Conservation (phyloP, 1,139 yeast genomes). For the Candida sp. region DNA sequence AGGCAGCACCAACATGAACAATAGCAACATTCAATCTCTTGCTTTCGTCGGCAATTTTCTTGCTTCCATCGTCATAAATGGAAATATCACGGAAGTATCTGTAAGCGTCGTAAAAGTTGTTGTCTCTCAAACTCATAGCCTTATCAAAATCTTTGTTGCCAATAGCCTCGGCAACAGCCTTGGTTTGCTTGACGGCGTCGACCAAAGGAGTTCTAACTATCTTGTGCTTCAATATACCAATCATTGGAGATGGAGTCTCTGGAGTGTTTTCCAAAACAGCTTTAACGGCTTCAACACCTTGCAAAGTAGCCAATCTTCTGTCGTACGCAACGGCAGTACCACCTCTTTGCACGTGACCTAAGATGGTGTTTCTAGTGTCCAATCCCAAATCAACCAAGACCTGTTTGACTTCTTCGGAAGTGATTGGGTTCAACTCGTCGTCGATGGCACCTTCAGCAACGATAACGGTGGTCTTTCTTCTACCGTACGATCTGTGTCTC, state of each 20-base stretch:
- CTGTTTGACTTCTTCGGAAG: slow-evolving; percentile 78
- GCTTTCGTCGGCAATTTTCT: slow-evolving; percentile 46
- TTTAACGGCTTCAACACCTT: slow-evolving; percentile 97
- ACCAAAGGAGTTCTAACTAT: slow-evolving; percentile 83
- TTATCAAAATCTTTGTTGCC: slow-evolving; percentile 76
- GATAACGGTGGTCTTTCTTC: slow-evolving; percentile 92
- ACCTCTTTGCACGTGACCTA: slow-evolving; percentile 99
- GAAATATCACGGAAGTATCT: slow-evolving; percentile 72
- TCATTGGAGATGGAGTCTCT: slow-evolving; percentile 94
- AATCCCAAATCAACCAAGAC: slow-evolving; percentile 83
- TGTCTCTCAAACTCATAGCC: slow-evolving; percentile 87
- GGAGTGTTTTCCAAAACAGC: slow-evolving; percentile 92
- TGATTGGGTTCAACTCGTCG: slow-evolving; percentile 78
- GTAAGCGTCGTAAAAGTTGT: slow-evolving; percentile 84
- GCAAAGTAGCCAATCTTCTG: slow-evolving; percentile 88
- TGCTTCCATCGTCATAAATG: slow-evolving; percentile 68
- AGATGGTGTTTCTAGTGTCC: slow-evolving; percentile 92
- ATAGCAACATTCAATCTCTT: slow-evolving; percentile 75
- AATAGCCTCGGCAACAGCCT: slow-evolving; percentile 88
- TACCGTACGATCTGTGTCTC: slow-evolving; percentile 85
- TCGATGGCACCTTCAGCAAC: slow-evolving; percentile 99
- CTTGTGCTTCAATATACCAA: slow-evolving; percentile 87
- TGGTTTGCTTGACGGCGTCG: slow-evolving; percentile 87
- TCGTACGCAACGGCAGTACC: slow-evolving; percentile 97
- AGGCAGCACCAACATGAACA: slow-evolving; percentile 95